Conservation (phyloP, 2,329 filamentous ascomycete genomes). For the Orbilia brochopaga region DNA sequence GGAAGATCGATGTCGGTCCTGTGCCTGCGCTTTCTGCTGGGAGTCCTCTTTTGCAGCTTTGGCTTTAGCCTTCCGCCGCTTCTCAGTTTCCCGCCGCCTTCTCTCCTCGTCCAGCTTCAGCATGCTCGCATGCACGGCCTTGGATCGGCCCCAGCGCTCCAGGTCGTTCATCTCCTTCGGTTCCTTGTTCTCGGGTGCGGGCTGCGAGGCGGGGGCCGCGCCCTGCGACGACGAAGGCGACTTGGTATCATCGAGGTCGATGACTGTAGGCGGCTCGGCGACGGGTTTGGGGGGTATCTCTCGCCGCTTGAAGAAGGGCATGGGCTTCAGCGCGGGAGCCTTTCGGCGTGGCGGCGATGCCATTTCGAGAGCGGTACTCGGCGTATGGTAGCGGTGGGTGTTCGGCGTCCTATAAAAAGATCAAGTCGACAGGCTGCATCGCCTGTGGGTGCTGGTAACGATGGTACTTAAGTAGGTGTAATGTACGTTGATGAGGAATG, state of each 20-base stretch:
- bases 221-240: constrained; percentile 14
- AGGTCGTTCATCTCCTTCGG: constrained; percentile 29
- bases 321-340: constrained; percentile 27
- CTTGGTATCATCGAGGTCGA: not conserved
- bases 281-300: not conserved
- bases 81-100: constrained; percentile 17
- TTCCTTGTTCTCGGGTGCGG: not conserved
- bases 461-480: not conserved
- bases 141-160: constrained; percentile 32
- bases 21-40: constrained; percentile 14
- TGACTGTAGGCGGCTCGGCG: not conserved
- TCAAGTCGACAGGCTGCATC: not conserved
- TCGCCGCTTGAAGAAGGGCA: constrained; percentile 21
- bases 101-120: constrained; percentile 18
- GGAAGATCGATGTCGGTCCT: constrained; percentile 16
- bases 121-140: constrained; percentile 39
- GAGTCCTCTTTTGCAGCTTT: not conserved
- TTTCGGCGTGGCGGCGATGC: constrained; percentile 10
- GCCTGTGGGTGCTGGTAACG: not conserved
- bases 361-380: constrained; percentile 1
- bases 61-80: constrained; percentile 15
- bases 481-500: not conserved
- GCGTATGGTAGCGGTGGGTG: not conserved
- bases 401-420: too few relatives aligned
- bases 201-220: not conserved